Conservation (phyloP, 768 basidiomycete genomes). For the Multifurca ochricompacta region DNA sequence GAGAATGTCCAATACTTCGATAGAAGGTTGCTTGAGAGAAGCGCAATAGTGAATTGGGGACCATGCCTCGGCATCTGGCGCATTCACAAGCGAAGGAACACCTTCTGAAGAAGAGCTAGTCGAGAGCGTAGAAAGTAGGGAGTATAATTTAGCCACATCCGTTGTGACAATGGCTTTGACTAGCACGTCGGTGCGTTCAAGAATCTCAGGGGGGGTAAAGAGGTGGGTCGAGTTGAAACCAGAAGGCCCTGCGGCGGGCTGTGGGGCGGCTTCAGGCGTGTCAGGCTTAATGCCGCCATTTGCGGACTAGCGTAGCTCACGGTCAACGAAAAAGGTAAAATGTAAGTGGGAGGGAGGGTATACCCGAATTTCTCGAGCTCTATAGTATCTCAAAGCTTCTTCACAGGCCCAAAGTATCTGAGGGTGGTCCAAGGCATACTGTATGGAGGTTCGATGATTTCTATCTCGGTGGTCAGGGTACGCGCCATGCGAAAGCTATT, state of each 20-base stretch:
- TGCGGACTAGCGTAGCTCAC: conserved; percentile 2
- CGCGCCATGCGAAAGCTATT: conserved; percentile 59
- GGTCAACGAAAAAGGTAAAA: neutral
- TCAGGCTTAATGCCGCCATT: conserved; percentile 38
- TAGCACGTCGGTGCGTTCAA: conserved; percentile 42
- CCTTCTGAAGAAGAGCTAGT: conserved; percentile 20
- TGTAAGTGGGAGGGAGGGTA: conserved; percentile 10
- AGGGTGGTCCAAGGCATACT: conserved; percentile 57
- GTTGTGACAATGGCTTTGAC: conserved; percentile 44
- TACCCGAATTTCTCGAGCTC: conserved; percentile 56
- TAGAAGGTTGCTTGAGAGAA: conserved; percentile 44
- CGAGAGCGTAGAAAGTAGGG: conserved; percentile 44
- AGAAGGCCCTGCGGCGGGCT: conserved; percentile 21
- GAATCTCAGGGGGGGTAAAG: conserved; percentile 36
- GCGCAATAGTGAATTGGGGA: conserved; percentile 66
- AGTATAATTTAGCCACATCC: conserved; percentile 44
- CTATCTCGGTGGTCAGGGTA: conserved; percentile 66
- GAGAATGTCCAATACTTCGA: conserved; percentile 57
- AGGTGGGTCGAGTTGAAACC: conserved; percentile 15
- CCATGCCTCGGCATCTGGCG: conserved; percentile 62
- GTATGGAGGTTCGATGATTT: conserved; percentile 64
- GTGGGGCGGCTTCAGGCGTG: conserved; percentile 49
- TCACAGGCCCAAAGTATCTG: conserved; percentile 66
- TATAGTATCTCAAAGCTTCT: conserved; percentile 48
- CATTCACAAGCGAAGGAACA: conserved; percentile 53